Conservation (phyloP, 805 yeast genomes). For the Saccharomycopsis fodiens region DNA sequence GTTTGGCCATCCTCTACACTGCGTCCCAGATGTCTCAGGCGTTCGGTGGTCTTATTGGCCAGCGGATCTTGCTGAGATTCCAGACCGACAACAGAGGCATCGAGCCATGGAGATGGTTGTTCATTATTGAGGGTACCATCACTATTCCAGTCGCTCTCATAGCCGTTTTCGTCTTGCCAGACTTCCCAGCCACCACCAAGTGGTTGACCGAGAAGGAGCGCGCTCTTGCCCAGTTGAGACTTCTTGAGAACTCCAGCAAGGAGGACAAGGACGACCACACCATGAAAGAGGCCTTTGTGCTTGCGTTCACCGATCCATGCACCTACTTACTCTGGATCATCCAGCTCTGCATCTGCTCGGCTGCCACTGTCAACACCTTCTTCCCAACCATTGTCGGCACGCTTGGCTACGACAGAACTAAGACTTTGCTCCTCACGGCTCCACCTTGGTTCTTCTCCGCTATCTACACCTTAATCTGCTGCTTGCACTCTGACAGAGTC, state of each 20-base stretch:
- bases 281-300: constrained; percentile 3
- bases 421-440: constrained; percentile 49
- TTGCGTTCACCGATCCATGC: constrained; percentile 12
- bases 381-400: constrained; percentile 56
- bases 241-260: constrained; percentile 3
- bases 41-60: constrained; percentile 45
- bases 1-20: constrained; percentile 41
- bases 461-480: constrained; percentile 42
- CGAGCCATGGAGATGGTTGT: constrained; percentile 43
- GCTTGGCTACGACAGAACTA: constrained; percentile 40
- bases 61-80: constrained; percentile 32
- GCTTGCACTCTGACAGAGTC: constrained; percentile 47
- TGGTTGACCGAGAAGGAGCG: constrained; percentile 33
- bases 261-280: constrained; percentile 10
- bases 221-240: constrained; percentile 24
- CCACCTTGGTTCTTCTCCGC: constrained; percentile 51
- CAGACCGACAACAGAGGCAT: constrained; percentile 21
- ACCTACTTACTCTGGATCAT: constrained; percentile 21
- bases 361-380: constrained; percentile 55
- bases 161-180: constrained; percentile 32
- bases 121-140: constrained; percentile 41
- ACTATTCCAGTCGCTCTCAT: constrained; percentile 32
- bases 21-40: constrained; percentile 47
- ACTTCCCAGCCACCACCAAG: constrained; percentile 32
- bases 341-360: constrained; percentile 37